Percentiles rank a stretch among this genome's conserved stretches.
Conservation (phyloP, 176 grass and related monocot species). For the Miscanthus lutarioriparius region DNA sequence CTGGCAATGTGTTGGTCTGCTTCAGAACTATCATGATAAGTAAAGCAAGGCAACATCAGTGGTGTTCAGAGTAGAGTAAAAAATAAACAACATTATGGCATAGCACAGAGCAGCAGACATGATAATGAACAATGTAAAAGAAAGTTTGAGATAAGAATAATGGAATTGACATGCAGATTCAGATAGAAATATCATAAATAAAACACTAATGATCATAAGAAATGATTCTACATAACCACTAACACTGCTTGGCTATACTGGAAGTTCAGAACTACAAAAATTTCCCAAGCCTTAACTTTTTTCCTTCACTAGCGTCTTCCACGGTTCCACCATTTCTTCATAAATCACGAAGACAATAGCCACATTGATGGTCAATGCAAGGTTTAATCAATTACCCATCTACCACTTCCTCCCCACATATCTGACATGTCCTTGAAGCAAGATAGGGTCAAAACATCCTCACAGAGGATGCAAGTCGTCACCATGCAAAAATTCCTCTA, state of each 20-base stretch:
- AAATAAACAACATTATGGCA: conserved; percentile 1
- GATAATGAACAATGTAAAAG: conserved; percentile 23
- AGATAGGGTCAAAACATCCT: background rate
- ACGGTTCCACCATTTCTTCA: background rate
- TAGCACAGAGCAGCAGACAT: background rate
- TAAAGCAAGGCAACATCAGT: conserved; percentile 28
- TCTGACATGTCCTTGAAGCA: background rate
- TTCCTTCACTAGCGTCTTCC: background rate
- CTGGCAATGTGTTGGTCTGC: conserved; percentile 80
- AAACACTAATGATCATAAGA: background rate
- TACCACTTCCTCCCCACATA: background rate
- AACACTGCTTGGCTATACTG: background rate
- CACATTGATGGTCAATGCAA: background rate
- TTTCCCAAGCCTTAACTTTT: background rate
- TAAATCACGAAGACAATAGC: background rate
- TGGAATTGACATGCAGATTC: background rate
- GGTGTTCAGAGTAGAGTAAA: conserved; percentile 24
- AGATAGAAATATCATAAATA: conserved; percentile 1
- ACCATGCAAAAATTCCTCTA: background rate
- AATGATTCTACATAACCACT: background rate
- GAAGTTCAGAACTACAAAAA: background rate
- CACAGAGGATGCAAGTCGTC: background rate
- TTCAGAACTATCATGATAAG: conserved; percentile 67
- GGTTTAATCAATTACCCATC: background rate
- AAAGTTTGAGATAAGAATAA: conserved; percentile 5